A percentile compares a stretch with the other conserved stretches of the same genome.
These are phyloP conservation scores for Strobilomyces dryophilus DNA, from an alignment of 768 basidiomycete species.

Conservation along the genomic window DNA sequence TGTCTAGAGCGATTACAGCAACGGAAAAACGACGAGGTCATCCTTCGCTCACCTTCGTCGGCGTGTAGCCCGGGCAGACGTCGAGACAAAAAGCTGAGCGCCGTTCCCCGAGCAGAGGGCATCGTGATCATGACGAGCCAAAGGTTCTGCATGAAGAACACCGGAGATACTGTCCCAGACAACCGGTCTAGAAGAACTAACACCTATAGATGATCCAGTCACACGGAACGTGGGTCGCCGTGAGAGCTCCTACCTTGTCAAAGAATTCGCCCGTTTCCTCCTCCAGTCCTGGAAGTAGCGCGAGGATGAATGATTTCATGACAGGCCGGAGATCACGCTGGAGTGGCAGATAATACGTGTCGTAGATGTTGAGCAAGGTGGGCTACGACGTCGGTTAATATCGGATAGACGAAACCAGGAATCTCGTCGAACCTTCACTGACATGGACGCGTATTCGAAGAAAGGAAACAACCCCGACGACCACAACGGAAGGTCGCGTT, in stretches of 20 bases:
- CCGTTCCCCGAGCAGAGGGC: conserved; percentile 77
- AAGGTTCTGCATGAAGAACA: conserved; percentile 94
- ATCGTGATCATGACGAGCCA: conserved; percentile 93
- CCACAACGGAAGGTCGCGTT: conserved; percentile 87
- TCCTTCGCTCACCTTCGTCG: conserved; percentile 55
- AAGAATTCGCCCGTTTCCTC: conserved; percentile 98
- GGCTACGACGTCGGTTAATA: conserved; percentile 46
- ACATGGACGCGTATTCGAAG: conserved; percentile 99
- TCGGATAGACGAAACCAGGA: conserved; percentile 1
- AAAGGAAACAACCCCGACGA: conserved; percentile 96
- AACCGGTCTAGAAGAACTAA: conserved; percentile 74
- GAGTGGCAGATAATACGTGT: conserved; percentile 87
- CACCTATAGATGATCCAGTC: conserved; percentile 47
- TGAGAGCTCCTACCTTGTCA: conserved; percentile 56
- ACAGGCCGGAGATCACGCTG: conserved; percentile 77
- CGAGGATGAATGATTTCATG: conserved; percentile 92
- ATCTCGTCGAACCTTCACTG: conserved; percentile 68
- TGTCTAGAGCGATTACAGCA: conserved; percentile 38
- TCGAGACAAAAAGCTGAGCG: conserved; percentile 82
- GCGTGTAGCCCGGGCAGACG: conserved; percentile 67
- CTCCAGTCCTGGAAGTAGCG: conserved; percentile 90
- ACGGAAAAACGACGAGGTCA: not conserved
- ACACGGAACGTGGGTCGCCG: not conserved
- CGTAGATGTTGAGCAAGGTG: conserved; percentile 84
- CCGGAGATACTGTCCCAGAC: conserved; percentile 76